phyloP scores from a whole-genome alignment of 129 eudicot genomes.

The Silybum marianum region DNA sequence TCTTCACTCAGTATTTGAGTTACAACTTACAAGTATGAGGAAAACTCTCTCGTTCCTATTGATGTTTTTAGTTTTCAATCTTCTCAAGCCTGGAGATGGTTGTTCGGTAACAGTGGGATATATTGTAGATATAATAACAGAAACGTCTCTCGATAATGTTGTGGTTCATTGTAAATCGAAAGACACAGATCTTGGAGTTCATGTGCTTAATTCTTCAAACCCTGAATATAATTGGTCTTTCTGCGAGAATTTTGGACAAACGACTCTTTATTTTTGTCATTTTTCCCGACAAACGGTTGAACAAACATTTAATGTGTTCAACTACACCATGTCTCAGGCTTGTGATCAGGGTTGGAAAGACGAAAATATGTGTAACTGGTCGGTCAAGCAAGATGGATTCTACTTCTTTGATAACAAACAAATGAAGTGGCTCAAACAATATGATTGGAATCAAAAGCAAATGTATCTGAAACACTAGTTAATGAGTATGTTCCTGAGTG shows the following conservation, averaged over 20 bases:
- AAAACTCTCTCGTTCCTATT: conserved; percentile 3
- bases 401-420: neutral
- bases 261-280: conserved; percentile 25
- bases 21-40: conserved; percentile 14
- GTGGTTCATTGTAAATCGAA: conserved; percentile 31
- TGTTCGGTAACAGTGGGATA: conserved; percentile 16
- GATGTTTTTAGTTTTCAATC: neutral
- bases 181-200: conserved; percentile 25
- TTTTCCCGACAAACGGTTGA: conserved; percentile 7
- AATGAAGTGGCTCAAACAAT: conserved; percentile 21
- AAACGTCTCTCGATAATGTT: conserved; percentile 17
- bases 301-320: conserved; percentile 27
- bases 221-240: conserved; percentile 29
- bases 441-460: conserved; percentile 5
- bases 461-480: neutral
- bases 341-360: conserved; percentile 21
- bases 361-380: conserved; percentile 27
- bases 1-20: neutral
- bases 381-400: neutral
- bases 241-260: conserved; percentile 14
- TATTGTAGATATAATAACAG: conserved; percentile 17
- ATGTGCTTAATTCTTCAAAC: conserved; percentile 22
- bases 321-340: conserved; percentile 18
- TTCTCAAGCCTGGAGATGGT: neutral
- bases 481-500: neutral